Conservation (phyloP, 164 flowering plant genomes). For the Nelumbo lutea region DNA sequence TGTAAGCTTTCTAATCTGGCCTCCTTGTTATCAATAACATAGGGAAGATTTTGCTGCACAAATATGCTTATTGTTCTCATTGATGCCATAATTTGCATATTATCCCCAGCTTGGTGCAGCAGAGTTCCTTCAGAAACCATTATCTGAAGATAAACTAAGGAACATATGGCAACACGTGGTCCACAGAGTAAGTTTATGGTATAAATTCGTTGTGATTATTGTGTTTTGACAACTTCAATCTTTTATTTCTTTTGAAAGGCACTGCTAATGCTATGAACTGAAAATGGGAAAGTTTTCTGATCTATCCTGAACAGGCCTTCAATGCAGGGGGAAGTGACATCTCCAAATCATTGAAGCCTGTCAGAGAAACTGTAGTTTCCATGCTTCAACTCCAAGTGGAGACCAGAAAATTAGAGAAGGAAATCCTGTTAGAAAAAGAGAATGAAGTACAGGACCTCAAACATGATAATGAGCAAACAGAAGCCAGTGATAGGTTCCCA, state of each 20-base stretch:
- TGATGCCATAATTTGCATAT: not conserved
- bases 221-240: not conserved
- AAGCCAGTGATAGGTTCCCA: conserved; percentile 49
- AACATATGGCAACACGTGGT: conserved; percentile 93
- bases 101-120: conserved; percentile 80
- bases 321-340: conserved; percentile 41
- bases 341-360: conserved; percentile 46
- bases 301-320: conserved; percentile 57
- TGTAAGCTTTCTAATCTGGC: conserved; percentile 38
- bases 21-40: not conserved
- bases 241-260: not conserved
- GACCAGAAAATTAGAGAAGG: conserved; percentile 19
- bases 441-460: conserved; percentile 13
- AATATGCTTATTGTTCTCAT: not conserved
- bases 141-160: conserved; percentile 75
- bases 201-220: not conserved
- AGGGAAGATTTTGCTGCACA: not conserved
- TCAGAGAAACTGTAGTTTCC: conserved; percentile 51
- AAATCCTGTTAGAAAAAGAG: conserved; percentile 20
- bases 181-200: conserved; percentile 57
- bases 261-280: not conserved
- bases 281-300: conserved; percentile 7
- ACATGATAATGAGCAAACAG: conserved; percentile 27
- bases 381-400: conserved; percentile 40
- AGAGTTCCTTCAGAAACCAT: conserved; percentile 76